Conservation (phyloP, 306 rosid species). For the Cicer chorassanicum region DNA sequence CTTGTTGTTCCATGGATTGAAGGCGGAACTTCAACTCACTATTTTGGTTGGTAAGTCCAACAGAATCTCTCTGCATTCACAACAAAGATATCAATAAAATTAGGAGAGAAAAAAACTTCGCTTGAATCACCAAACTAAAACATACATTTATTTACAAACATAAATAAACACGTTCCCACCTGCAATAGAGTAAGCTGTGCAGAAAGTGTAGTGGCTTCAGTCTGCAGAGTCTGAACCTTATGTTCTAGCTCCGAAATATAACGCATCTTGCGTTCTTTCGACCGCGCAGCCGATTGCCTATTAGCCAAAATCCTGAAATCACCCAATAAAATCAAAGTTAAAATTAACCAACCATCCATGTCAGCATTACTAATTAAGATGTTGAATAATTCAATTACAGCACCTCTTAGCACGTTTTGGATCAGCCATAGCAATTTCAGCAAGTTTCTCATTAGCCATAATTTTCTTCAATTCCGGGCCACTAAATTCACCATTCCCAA, state of each 20-base stretch:
- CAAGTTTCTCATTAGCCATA: slow-evolving; percentile 93
- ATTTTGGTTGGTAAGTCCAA: slow-evolving; percentile 86
- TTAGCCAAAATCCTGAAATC: slow-evolving; percentile 82
- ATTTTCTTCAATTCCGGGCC: slow-evolving; percentile 95
- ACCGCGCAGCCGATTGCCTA: slow-evolving; percentile 94
- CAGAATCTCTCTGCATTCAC: slow-evolving; percentile 77
- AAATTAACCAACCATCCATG: slow-evolving; percentile 1
- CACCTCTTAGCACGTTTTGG: slow-evolving; percentile 98
- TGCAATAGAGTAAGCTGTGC: slow-evolving; percentile 89
- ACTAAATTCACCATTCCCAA: slow-evolving; percentile 92
- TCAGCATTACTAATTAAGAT: background rate
- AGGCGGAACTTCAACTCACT: slow-evolving; percentile 96
- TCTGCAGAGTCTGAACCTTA: slow-evolving; percentile 92
- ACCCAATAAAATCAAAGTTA: slow-evolving; percentile 19
- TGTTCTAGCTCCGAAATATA: slow-evolving; percentile 95
- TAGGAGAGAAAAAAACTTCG: slow-evolving; percentile 1
- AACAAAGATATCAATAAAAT: slow-evolving; percentile 32
- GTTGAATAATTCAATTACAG: slow-evolving; percentile 7
- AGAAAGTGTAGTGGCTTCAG: slow-evolving; percentile 92
- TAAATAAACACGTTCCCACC: slow-evolving; percentile 52
- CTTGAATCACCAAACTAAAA: background rate
- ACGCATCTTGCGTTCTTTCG: slow-evolving; percentile 91
- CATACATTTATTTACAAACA: slow-evolving; percentile 14
- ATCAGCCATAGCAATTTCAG: slow-evolving; percentile 87
- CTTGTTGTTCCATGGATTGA: slow-evolving; percentile 99